A percentile compares a stretch with the other conserved stretches of the same genome.
phyloP scores from a whole-genome alignment of 2,329 filamentous ascomycete genomes.

The Phialemonium atrogriseum region DNA sequence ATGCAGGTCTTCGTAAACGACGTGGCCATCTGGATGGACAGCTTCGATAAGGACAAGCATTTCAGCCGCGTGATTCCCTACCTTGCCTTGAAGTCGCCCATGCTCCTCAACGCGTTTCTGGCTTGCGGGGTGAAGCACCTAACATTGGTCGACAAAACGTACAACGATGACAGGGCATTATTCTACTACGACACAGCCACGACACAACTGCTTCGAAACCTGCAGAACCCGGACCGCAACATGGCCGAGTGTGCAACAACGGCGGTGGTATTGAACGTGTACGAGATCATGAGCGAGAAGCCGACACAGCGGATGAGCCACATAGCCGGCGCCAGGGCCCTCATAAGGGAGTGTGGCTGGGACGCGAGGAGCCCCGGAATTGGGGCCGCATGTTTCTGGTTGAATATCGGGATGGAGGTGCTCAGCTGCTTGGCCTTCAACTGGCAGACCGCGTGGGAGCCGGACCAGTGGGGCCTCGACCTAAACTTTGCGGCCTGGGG shows the following conservation, averaged over 20 bases:
- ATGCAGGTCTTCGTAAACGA: constrained; percentile 91
- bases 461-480: constrained; percentile 82
- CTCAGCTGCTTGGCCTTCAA: constrained; percentile 80
- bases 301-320: constrained; percentile 80
- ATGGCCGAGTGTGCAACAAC: constrained; percentile 78
- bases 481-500: constrained; percentile 49
- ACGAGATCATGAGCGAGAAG: constrained; percentile 84
- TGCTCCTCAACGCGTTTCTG: constrained; percentile 82
- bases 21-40: constrained; percentile 91
- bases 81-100: constrained; percentile 70
- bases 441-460: constrained; percentile 81
- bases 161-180: constrained; percentile 67
- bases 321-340: constrained; percentile 72
- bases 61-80: constrained; percentile 82
- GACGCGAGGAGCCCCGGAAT: constrained; percentile 70
- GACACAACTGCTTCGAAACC: constrained; percentile 61
- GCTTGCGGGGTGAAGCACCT: constrained; percentile 83
- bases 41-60: constrained; percentile 75
- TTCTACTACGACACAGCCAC: constrained; percentile 84
- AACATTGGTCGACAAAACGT: constrained; percentile 59
- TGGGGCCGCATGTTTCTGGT: constrained; percentile 86
- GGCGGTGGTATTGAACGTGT: constrained; percentile 82
- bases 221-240: constrained; percentile 80
- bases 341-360: constrained; percentile 89
- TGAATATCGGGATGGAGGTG: constrained; percentile 87